A percentile compares a stretch with the other conserved stretches of the same genome.
Evolutionary conservation across 768 basidiomycete genomes (phyloP).

Genomic region (Butyriboletus loyo): DNA sequence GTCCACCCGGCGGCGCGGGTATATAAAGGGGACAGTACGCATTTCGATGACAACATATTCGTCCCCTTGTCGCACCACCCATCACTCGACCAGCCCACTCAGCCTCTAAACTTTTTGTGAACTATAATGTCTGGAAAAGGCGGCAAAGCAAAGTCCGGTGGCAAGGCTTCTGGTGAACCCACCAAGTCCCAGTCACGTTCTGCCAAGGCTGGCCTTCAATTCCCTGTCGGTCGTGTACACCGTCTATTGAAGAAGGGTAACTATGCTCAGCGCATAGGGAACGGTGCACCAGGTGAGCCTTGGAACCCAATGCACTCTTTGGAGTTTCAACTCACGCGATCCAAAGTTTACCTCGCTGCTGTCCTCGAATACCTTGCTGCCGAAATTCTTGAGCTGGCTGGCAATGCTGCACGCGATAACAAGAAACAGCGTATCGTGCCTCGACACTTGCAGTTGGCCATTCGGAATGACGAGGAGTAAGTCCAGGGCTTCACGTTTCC

Average conservation of each 20-base stretch:
- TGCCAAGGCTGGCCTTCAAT: slow-evolving; percentile 41
- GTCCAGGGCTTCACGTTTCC: background rate
- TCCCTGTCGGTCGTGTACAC: slow-evolving; percentile 62
- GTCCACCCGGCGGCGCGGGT: slow-evolving; percentile 13
- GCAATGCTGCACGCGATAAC: slow-evolving; percentile 53
- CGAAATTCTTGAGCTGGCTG: slow-evolving; percentile 62
- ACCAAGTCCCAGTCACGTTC: slow-evolving; percentile 38
- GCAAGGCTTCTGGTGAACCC: slow-evolving; percentile 47
- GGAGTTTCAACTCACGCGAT: background rate
- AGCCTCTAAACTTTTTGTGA: background rate
- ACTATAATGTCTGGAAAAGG: slow-evolving; percentile 39
- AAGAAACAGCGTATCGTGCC: slow-evolving; percentile 64
- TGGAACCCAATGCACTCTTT: too few relatives aligned
- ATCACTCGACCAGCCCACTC: background rate
- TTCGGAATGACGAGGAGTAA: slow-evolving; percentile 59
- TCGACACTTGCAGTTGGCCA: slow-evolving; percentile 63
- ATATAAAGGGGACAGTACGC: slow-evolving; percentile 30
- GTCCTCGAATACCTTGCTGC: slow-evolving; percentile 62
- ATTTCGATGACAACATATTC: slow-evolving; percentile 7
- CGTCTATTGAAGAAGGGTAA: slow-evolving; percentile 57
- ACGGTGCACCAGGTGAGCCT: slow-evolving; percentile 44
- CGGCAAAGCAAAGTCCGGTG: slow-evolving; percentile 66
- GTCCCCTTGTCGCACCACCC: background rate
- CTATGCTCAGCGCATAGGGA: slow-evolving; percentile 56
- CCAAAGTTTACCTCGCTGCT: slow-evolving; percentile 55